Evolutionary conservation across 176 grass and related monocot genomes (phyloP), one percentile per base, ranked within the genome.

Genomic region (Oryza meyeriana): DNA sequence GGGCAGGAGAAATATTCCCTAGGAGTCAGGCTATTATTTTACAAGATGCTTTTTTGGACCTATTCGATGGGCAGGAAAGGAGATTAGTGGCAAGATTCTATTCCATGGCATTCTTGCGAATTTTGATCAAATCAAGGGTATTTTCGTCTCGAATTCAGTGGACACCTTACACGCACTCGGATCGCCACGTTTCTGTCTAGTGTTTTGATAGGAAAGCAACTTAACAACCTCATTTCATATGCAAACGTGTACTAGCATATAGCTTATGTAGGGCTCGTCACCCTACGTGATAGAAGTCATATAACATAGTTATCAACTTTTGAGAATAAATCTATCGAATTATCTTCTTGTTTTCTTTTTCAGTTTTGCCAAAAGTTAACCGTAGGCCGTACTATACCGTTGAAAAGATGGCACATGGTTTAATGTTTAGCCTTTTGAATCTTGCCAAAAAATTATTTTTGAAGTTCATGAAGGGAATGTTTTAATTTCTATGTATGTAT

Each of bases 131-230:
- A 0, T 0, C 0, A 29, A 33, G 47, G 76, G 62, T 28, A 1
- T 25, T 69, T 0, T 14, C 0, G 80, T 64, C 16, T 20, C 17
- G 7, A 1, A 10, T n/a, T 16, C 0, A 16, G 38, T 38, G 69
- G 61, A 69, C 76, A 78, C 29, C 29, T 80, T 70, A 55, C 70
- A 38, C 81, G 75, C 74, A n/a, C 28, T 75, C 87, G 62, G 50
- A 3, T 84, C 70, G 81, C 87, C 81, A 89, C 87, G 76, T 88
- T 48, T 45, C 20, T 66, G 17, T 66, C 66, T 50, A 78, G 18
- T 74, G 57, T 20, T 30, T 47, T 28, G 55, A 29, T 17, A 69
- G 50, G 50, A 55, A 55, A 55, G 50, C 50, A 55, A 55, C 50
- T 55, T 52, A 8, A 52, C 17, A 52, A 52, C 48, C 48, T 6